A percentile compares a stretch with the other conserved stretches of the same genome.
phyloP scores from a whole-genome alignment of 345 rosid species.

The Eucalyptus sp. region DNA sequence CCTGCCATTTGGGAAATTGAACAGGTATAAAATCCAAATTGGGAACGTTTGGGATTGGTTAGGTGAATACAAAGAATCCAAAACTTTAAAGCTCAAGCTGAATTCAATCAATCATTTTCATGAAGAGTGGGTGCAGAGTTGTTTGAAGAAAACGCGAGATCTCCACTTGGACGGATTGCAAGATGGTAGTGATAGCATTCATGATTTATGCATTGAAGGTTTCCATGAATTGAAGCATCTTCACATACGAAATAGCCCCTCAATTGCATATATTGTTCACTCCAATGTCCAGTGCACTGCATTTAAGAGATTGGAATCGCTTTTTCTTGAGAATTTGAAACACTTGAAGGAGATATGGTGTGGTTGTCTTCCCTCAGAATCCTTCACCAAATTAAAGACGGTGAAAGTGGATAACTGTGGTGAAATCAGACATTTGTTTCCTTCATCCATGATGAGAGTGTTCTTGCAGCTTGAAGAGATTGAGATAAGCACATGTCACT shows the following conservation, averaged over 20 bases:
- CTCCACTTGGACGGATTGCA: too few species aligned
- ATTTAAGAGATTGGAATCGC: fast-evolving
- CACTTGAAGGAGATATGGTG: fast-evolving
- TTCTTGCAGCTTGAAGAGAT: too few species aligned
- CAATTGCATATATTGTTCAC: fast-evolving
- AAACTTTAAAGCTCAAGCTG: too few species aligned
- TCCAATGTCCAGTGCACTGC: fast-evolving
- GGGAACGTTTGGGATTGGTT: too few species aligned
- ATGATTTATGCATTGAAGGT: fast-evolving
- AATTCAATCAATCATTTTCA: fast-evolving
- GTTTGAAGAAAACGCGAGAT: fast-evolving
- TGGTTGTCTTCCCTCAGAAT: fast-evolving
- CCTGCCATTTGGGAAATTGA: too few species aligned
- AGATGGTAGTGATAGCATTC: fast-evolving
- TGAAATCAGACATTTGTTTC: too few species aligned
- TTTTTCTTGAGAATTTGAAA: fast-evolving
- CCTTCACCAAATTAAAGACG: background rate
- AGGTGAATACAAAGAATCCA: fast-evolving
- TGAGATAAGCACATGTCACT: background rate
- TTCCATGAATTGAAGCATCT: too few species aligned
- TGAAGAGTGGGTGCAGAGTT: fast-evolving
- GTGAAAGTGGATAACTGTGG: fast-evolving
- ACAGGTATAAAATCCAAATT: too few species aligned
- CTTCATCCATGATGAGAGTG: fast-evolving
- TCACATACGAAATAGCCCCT: fast-evolving